Conservation (phyloP, 305 asterid species). For the Solanum hybrid region DNA sequence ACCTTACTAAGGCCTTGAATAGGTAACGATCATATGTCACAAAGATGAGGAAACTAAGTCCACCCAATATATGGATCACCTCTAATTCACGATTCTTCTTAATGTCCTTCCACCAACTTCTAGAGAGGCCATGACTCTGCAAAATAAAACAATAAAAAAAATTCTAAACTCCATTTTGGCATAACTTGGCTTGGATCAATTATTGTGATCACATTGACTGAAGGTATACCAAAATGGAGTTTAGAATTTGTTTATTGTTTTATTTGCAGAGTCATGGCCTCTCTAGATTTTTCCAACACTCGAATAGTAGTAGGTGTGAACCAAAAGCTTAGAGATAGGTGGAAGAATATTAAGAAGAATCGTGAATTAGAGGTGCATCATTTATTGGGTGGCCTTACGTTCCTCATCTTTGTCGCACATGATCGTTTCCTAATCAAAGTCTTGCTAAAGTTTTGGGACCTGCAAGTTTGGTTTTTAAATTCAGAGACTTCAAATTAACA, state of each 20-base stretch:
- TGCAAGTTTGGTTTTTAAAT: neutral
- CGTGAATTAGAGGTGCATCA: neutral
- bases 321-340: neutral
- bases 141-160: too few relatives aligned
- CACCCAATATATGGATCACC: neutral
- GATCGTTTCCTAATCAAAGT: neutral
- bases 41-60: neutral
- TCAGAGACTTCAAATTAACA: neutral
- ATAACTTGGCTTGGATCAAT: neutral
- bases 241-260: too few relatives aligned
- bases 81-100: neutral
- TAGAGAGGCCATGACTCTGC: neutral
- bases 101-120: neutral
- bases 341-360: neutral
- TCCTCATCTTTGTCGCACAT: neutral
- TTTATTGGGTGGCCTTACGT: neutral
- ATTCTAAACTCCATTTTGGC: neutral
- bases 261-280: neutral
- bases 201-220: neutral
- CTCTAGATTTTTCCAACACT: neutral
- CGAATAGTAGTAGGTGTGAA: neutral
- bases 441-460: neutral
- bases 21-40: neutral
- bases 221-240: neutral
- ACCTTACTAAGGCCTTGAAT: neutral